Conservation (phyloP, 176 grass and related monocot species). For the Elaeis guineensis region DNA sequence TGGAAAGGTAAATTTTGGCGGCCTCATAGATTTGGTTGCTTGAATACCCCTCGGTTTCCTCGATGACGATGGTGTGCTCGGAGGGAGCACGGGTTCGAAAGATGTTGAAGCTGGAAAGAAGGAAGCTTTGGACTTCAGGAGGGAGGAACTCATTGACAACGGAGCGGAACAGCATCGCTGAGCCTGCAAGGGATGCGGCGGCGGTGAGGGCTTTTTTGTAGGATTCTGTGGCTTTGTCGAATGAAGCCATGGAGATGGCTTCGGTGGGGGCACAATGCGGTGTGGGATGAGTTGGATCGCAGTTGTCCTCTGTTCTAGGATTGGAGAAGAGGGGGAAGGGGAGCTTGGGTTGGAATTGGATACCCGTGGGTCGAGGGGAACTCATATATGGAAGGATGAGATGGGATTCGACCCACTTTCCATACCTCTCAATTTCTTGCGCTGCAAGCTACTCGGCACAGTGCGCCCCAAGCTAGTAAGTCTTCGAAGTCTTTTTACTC, state of each 20-base stretch:
- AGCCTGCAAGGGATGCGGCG: constrained; percentile 59
- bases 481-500: no score
- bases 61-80: constrained; percentile 59
- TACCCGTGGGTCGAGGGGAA: no score
- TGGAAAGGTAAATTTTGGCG: constrained; percentile 50
- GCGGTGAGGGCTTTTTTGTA: constrained; percentile 64
- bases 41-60: constrained; percentile 52
- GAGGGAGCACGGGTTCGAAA: constrained; percentile 50
- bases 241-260: constrained; percentile 28
- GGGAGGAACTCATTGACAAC: constrained; percentile 70
- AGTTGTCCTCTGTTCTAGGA: no score
- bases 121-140: constrained; percentile 41
- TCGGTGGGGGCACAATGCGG: no score
- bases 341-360: no score
- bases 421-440: no score
- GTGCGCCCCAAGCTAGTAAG: no score
- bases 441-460: no score
- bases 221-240: constrained; percentile 45
- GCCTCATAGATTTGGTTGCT: constrained; percentile 77
- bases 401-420: no score
- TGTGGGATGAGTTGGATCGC: no score
- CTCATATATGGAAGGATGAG: no score
- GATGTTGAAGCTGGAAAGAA: constrained; percentile 42
- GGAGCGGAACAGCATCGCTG: constrained; percentile 63
- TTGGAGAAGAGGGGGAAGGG: no score